These are phyloP conservation scores for Candida ortonii DNA, from an alignment of 805 yeast genomes.

Conservation along the genomic window DNA sequence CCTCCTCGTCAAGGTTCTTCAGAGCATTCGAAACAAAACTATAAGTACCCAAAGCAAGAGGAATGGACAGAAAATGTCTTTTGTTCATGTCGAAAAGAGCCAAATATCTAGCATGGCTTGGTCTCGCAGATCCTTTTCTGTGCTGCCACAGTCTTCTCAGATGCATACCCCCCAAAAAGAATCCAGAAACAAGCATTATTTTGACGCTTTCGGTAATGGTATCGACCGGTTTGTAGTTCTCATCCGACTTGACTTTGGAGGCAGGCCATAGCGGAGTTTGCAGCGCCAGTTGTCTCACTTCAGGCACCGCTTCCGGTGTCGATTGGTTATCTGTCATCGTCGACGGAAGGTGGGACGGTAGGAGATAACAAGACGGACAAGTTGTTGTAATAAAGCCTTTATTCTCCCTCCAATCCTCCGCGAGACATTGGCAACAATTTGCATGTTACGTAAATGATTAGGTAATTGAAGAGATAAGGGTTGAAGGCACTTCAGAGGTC, in stretches of 20 bases:
- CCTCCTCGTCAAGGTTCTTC: constrained; percentile 31
- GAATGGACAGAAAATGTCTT: constrained; percentile 33
- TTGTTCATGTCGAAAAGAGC: constrained; percentile 29
- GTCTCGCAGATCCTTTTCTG: constrained; percentile 37
- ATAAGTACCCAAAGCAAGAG: constrained; percentile 33
- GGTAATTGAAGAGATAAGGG: no score
- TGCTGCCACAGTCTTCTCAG: constrained; percentile 35
- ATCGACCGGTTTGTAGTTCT: constrained; percentile 29
- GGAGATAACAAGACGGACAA: constrained; percentile 8
- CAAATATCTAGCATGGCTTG: constrained; percentile 35
- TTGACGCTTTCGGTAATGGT: constrained; percentile 31
- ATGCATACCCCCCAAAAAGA: constrained; percentile 36
- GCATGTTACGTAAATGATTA: no score
- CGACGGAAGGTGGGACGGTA: no score
- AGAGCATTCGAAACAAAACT: constrained; percentile 32
- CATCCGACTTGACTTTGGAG: constrained; percentile 11
- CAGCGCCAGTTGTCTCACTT: constrained; percentile 10
- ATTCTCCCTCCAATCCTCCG: no score
- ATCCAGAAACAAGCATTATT: constrained; percentile 28
- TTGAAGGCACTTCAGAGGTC: no score
- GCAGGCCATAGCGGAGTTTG: constrained; percentile 32
- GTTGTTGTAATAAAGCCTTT: no score
- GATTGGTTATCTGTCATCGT: no score
- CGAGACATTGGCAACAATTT: no score
- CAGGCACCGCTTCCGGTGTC: no score